Conservation (phyloP, 73 alveolate species). For the Paramecium sonneborni region DNA sequence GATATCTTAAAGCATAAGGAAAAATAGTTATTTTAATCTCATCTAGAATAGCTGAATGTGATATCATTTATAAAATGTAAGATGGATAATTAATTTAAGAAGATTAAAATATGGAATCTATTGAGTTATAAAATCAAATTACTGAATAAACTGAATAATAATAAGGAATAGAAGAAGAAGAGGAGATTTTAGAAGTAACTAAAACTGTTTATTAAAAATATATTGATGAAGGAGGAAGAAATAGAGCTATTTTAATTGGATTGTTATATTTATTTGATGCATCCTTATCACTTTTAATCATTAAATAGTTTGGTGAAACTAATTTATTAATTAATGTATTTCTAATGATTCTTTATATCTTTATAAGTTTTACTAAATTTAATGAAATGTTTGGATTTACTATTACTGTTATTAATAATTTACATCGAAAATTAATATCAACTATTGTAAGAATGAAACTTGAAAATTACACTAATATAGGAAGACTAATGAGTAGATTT, state of each 20-base stretch:
- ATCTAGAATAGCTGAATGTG: neutral
- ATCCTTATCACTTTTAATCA: neutral
- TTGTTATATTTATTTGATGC: neutral
- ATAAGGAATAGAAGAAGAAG: neutral
- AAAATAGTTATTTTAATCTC: neutral
- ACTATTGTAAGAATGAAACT: neutral
- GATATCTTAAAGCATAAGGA: neutral
- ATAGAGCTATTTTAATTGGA: neutral
- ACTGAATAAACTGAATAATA: neutral
- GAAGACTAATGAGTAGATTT: conserved; percentile 36
- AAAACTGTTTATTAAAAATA: conserved; percentile 6
- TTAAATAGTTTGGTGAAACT: neutral
- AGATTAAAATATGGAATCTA: neutral
- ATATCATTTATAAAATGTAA: neutral
- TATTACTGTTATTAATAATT: conserved; percentile 1
- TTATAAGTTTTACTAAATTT: neutral
- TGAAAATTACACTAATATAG: neutral
- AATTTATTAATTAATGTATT: neutral
- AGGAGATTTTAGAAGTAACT: neutral
- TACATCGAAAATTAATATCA: conserved; percentile 42
- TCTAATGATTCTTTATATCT: neutral
- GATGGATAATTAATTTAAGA: neutral
- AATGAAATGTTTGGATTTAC: conserved; percentile 14
- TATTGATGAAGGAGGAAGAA: conserved; percentile 31
- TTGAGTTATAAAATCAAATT: neutral